Base-by-base conservation (phyloP, 345 rosid genomes). In the Camelina laxa region DNA sequence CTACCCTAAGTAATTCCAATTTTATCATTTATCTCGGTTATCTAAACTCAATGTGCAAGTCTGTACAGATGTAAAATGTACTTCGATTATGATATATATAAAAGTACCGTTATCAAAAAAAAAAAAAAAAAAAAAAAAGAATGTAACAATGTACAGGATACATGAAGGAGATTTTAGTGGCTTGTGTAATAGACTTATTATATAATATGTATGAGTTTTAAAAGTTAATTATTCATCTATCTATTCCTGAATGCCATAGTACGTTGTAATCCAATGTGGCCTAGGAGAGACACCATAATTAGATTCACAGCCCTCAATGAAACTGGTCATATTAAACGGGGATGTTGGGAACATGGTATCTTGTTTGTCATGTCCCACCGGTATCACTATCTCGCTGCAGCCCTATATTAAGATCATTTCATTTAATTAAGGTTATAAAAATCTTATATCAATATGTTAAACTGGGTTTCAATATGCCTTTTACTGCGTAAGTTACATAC, bases 201-300 rank as follows among this genome's bases (percentile, higher is more conserved):
- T 24, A 56, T 56, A 14, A 57, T 55, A 14, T 22, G 8, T 5
- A 35, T 8, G 20, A 42, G 9, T 62, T 15, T 6, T 4, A 22
- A 38, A 57, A 14, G 15, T 27, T 53, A 27, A 47, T 74, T 69
- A 72, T 19, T 15, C n/a, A 10, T 55, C 53, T 42, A 42, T 13
- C 5, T 9, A 51, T 27, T 61, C 89, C 64, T 71, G 82, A 58
- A 84, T 80, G 31, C 87, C 87, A 11, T 75, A 88, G 56, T 86
- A 84, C 14, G 92, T 81, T 13, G 91, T 81, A 75, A 83, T 53
- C 97, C 95, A 91, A 51, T 88, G 91, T 71, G 91, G 93, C 45
- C 80, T 81, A 53, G 97, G 91, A 20, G 59, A 42, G 78, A 91
- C 84, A 20, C 93, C 89, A 68, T 80, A 89, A 13, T 15, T 7